Evolutionary conservation across 2,329 filamentous ascomycete genomes (phyloP), one percentile per base, ranked within the genome.

Genomic region (Allantophomopsis lycopodina): DNA sequence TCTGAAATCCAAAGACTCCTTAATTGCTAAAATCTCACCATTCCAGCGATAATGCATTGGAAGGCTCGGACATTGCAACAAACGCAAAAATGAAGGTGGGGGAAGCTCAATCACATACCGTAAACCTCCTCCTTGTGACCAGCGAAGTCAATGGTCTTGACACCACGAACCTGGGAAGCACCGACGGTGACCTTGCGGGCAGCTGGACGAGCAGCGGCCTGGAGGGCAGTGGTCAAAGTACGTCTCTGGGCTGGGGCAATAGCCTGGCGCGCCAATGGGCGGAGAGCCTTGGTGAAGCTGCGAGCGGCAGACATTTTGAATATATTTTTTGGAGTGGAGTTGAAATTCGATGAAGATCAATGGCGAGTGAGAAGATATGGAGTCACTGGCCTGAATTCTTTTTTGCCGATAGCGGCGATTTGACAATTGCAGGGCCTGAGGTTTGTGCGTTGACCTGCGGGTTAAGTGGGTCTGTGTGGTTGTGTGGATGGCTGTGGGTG

Each of bases 101-200:
- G 23, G 14, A 32, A 18, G n/a, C 7, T 42, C 30, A 28, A 8
- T 28, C 40, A 58, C 74, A 55, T 66, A 93, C 86, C 86, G 62
- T 84, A 95, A 61, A 98, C 91, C 52, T 80, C 77, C 76, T 98
- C 91, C 71, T 93, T 89, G 61, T 75, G 73, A 58, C 87, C 91
- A 52, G 91, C 91, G 65, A 98, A 98, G 78, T 96, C 88, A 65
- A 98, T 89, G 55, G 89, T 95, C 85, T 98, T 96, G 60, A 94
- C 68, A 63, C 91, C 91, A 60, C 91, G 82, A 51, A 74, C 69
- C 58, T 79, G 75, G 34, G 50, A 49, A 46, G 61, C 65, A 52
- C 64, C 60, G 37, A 67, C 61, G 47, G 59, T 59, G 50, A 66
- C 66, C 49, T 68, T 64, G 51, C 64, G 55, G 52, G 59, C 62